Conservation (phyloP, 2,329 filamentous ascomycete genomes). For the Botrytis cinerea region DNA sequence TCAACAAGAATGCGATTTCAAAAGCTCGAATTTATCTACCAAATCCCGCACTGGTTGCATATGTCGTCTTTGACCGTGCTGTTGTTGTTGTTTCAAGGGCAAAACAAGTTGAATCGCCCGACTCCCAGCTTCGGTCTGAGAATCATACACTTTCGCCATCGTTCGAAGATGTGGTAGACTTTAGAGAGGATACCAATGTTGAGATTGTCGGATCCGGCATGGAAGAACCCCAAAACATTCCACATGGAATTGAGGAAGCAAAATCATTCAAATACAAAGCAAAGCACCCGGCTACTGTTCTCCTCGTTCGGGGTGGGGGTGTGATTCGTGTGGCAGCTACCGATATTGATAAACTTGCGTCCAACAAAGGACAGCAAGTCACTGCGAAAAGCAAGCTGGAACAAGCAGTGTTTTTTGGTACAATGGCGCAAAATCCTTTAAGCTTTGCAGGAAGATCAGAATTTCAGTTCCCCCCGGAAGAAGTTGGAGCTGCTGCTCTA, state of each 20-base stretch:
- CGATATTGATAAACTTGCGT: conserved; percentile 61
- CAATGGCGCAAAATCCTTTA: conserved; percentile 80
- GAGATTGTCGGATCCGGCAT: conserved; percentile 65
- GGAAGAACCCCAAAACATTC: conserved; percentile 55
- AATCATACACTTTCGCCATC: conserved; percentile 62
- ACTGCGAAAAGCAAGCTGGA: conserved; percentile 88
- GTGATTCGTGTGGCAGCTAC: conserved; percentile 60
- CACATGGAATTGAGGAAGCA: conserved; percentile 48
- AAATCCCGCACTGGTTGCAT: conserved; percentile 75
- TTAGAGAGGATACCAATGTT: conserved; percentile 65
- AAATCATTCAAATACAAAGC: conserved; percentile 55
- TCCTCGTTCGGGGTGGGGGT: conserved; percentile 64
- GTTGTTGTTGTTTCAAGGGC: conserved; percentile 76
- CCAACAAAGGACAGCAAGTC: conserved; percentile 60
- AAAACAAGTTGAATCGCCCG: conserved; percentile 67
- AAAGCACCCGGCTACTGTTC: conserved; percentile 63
- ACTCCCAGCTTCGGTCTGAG: conserved; percentile 72
- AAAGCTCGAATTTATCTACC: conserved; percentile 76
- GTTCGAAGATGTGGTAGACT: conserved; percentile 86
- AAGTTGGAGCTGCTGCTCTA: conserved; percentile 76
- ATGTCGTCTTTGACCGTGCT: conserved; percentile 76
- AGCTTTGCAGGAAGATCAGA: conserved; percentile 72
- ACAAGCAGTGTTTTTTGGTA: conserved; percentile 91
- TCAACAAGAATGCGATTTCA: conserved; percentile 43
- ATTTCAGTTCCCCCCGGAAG: conserved; percentile 65